A percentile compares a stretch with the other conserved stretches of the same genome.
These are phyloP conservation scores for Calonectria pteridis DNA, from an alignment of 2,329 filamentous ascomycete species.

Conservation along the genomic window DNA sequence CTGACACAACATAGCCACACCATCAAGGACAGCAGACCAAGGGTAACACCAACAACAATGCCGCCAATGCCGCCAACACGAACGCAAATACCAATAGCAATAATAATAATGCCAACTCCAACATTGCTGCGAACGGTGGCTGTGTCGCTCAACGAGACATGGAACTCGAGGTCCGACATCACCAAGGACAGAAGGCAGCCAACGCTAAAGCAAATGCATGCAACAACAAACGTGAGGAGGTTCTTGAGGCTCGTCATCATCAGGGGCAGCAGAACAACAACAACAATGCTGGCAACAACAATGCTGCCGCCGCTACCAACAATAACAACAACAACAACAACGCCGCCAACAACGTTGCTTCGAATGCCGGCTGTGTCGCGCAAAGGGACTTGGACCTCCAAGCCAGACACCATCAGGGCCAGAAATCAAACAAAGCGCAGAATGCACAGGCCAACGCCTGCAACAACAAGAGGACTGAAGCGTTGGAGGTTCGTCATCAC, in stretches of 20 bases:
- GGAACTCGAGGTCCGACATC: not conserved
- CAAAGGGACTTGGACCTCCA: not conserved
- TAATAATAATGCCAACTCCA: not conserved
- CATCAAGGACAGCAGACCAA: slow-evolving; percentile 12
- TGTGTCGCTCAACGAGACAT: not conserved
- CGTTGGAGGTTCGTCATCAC: not conserved
- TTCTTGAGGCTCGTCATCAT: slow-evolving; percentile 13
- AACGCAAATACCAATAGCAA: not conserved
- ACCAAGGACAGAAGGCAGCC: not conserved
- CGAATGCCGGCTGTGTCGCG: no score
- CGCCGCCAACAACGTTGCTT: no score
- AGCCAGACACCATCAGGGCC: no score
- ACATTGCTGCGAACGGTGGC: not conserved
- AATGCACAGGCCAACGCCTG: no score
- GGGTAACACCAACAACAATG: not conserved
- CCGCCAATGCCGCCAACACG: not conserved
- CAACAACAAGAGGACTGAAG: not conserved
- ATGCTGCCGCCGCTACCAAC: no score
- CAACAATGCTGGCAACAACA: not conserved
- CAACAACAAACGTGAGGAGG: slow-evolving; percentile 17
- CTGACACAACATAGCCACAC: slow-evolving; percentile 13
- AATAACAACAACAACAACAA: no score
- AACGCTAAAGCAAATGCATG: not conserved
- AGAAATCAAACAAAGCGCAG: no score
- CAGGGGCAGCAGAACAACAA: slow-evolving; percentile 3